These are phyloP conservation scores for Golubevia pallescens DNA, from an alignment of 1,284 basidiomycete species.

Conservation along the genomic window DNA sequence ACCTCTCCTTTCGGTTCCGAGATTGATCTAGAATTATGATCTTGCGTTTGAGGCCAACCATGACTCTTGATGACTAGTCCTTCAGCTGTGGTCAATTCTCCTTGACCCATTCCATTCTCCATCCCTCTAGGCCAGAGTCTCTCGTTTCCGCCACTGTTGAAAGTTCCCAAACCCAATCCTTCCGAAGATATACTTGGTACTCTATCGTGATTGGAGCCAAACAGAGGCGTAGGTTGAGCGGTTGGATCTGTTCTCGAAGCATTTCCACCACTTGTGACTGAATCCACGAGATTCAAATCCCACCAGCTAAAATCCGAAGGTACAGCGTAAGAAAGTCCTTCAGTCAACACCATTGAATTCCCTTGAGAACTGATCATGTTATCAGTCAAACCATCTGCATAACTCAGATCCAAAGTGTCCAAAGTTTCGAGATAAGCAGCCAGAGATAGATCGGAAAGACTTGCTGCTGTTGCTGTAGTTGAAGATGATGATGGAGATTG, in stretches of 20 bases:
- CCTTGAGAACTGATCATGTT: conserved; percentile 9
- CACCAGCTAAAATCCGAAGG: conserved; percentile 61
- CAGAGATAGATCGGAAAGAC: conserved; percentile 42
- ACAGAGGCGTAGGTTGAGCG: conserved; percentile 13
- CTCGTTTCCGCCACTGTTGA: background rate
- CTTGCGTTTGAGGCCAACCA: background rate
- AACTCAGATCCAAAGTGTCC: conserved; percentile 55
- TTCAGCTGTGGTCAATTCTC: background rate
- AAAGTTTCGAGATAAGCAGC: conserved; percentile 58
- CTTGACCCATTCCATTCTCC: background rate
- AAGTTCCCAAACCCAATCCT: background rate
- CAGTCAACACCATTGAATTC: conserved; percentile 23
- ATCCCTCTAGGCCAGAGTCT: background rate
- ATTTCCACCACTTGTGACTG: conserved; percentile 11
- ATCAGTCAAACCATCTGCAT: conserved; percentile 31
- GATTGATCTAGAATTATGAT: too few species aligned
- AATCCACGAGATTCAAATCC: conserved; percentile 34
- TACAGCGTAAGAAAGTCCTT: conserved; percentile 50
- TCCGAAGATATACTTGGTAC: background rate
- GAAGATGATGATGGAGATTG: background rate
- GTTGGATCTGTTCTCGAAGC: conserved; percentile 16
- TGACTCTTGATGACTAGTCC: background rate
- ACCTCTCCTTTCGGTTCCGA: background rate
- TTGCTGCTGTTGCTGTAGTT: background rate
- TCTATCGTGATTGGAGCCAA: conserved; percentile 1